These are phyloP conservation scores for Aspergillus steynii DNA, from an alignment of 495 filamentous ascomycete species.

Conservation along the genomic window DNA sequence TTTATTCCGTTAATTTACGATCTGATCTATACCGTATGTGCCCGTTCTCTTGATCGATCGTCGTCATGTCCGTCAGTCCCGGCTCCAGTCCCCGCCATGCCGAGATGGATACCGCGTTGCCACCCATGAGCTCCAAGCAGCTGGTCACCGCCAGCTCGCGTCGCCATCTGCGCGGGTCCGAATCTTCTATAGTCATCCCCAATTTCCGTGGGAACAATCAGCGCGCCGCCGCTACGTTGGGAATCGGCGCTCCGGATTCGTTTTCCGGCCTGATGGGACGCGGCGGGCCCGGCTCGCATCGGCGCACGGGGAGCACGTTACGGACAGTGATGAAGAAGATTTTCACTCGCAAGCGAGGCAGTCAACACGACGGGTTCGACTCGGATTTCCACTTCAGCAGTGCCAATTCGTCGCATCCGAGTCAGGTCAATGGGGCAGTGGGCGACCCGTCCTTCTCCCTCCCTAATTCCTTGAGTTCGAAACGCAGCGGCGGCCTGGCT, in stretches of 20 bases:
- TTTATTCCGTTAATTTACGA: conserved; percentile 1
- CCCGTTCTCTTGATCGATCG: neutral
- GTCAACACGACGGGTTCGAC: conserved; percentile 36
- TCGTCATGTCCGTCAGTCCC: conserved; percentile 6
- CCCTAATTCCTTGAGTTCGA: conserved; percentile 27
- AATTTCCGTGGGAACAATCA: conserved; percentile 12
- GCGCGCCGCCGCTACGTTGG: conserved; percentile 5
- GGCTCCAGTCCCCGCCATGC: conserved; percentile 10
- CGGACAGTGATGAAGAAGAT: conserved; percentile 52
- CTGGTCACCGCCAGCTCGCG: conserved; percentile 16
- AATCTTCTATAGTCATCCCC: conserved; percentile 11
- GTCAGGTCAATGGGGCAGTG: neutral
- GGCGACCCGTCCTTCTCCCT: conserved; percentile 15
- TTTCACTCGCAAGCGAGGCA: conserved; percentile 46
- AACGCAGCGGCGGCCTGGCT: conserved; percentile 30
- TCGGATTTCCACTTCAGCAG: conserved; percentile 22
- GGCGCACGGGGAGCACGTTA: conserved; percentile 45
- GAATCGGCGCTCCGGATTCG: conserved; percentile 17
- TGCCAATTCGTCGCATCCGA: neutral
- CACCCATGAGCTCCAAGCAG: conserved; percentile 27
- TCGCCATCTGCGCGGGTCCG: conserved; percentile 11
- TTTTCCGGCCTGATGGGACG: conserved; percentile 20
- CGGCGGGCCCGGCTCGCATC: conserved; percentile 33
- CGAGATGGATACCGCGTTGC: conserved; percentile 16
- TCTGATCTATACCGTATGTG: conserved; percentile 1